A percentile compares a stretch with the other conserved stretches of the same genome.
Conservation (phyloP, 2,329 filamentous ascomycete species). For the Claviceps africana region DNA sequence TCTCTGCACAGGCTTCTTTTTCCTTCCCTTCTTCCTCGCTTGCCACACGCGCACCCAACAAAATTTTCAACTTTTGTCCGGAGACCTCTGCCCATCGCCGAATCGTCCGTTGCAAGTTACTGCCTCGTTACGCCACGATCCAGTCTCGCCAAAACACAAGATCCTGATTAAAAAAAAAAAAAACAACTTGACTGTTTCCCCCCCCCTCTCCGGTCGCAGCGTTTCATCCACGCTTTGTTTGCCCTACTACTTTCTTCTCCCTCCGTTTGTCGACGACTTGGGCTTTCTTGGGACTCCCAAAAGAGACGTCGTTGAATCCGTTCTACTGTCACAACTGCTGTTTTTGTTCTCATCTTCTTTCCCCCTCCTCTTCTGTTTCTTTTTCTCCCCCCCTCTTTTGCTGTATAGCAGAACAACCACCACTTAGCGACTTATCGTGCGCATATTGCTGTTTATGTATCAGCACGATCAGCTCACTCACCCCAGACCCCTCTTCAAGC, state of each 20-base stretch:
- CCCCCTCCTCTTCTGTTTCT: no score
- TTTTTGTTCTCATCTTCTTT: background rate
- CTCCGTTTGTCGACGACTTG: background rate
- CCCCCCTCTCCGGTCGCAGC: conserved; percentile 12
- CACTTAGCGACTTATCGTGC: conserved; percentile 18
- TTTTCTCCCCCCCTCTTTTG: background rate
- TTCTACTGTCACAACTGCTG: background rate
- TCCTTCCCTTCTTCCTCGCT: conserved; percentile 1
- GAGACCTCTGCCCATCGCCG: conserved; percentile 2
- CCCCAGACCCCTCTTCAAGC: conserved; percentile 91
- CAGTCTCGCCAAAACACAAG: background rate
- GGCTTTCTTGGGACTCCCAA: background rate
- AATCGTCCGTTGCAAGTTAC: background rate
- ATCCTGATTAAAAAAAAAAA: no score
- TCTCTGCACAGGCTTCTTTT: conserved; percentile 7
- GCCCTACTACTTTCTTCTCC: background rate
- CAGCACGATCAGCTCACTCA: conserved; percentile 81
- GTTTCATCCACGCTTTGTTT: background rate
- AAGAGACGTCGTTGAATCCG: background rate
- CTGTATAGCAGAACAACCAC: conserved; percentile 8
- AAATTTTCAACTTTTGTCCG: conserved; percentile 2
- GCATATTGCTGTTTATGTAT: conserved; percentile 78
- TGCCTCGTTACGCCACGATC: background rate
- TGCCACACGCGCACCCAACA: conserved; percentile 3
- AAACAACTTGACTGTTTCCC: conserved; percentile 4